Percentiles rank a stretch among this genome's conserved stretches.
phyloP scores from a whole-genome alignment of 2,329 filamentous ascomycete genomes.

The Aaosphaeria arxii region DNA sequence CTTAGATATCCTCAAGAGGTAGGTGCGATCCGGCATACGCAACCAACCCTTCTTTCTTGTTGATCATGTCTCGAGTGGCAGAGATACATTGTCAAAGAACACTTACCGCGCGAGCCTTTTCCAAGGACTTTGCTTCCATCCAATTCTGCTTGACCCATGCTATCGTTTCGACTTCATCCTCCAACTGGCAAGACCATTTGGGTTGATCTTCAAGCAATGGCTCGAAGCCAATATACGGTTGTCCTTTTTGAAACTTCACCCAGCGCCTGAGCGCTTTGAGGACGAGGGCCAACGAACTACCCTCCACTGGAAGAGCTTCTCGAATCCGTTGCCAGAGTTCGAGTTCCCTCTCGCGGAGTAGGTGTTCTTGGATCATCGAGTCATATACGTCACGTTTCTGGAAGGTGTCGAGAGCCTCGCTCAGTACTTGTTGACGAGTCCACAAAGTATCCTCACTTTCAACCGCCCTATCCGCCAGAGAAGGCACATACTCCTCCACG shows the following conservation, averaged over 20 bases:
- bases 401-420: conserved; percentile 56
- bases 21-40: too few species aligned
- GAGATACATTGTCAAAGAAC: too few species aligned
- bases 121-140: conserved; percentile 23
- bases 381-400: conserved; percentile 46
- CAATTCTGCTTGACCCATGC: conserved; percentile 31
- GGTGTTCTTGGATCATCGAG: conserved; percentile 33
- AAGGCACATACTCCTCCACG: conserved; percentile 62
- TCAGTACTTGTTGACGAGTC: conserved; percentile 46
- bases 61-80: too few species aligned
- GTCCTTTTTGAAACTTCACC: conserved; percentile 26
- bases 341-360: conserved; percentile 37
- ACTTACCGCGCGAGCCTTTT: conserved; percentile 21
- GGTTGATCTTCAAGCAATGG: conserved; percentile 13
- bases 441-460: conserved; percentile 3
- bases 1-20: too few species aligned
- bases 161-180: conserved; percentile 12
- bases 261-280: conserved; percentile 33
- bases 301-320: conserved; percentile 25
- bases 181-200: conserved; percentile 19
- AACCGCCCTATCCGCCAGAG: conserved; percentile 40
- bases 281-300: conserved; percentile 17
- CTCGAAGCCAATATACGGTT: conserved; percentile 13
- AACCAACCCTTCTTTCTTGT: too few species aligned
- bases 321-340: conserved; percentile 47